These are phyloP conservation scores for Coemansia sp. DNA, from an alignment of 192 early-diverging fungal genomes.

Conservation along the genomic window DNA sequence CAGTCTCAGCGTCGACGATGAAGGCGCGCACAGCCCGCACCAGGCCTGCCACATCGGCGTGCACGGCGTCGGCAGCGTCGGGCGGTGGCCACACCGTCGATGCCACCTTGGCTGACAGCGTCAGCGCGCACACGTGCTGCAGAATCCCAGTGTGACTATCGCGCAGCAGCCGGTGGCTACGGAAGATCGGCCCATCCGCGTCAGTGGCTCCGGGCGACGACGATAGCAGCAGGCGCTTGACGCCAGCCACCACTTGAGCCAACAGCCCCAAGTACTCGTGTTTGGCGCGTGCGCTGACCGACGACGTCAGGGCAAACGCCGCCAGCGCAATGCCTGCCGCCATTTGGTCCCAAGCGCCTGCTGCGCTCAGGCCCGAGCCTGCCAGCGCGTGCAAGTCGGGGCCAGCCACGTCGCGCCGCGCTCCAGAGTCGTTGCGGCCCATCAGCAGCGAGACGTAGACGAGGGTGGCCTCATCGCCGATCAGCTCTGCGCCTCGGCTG, in stretches of 20 bases:
- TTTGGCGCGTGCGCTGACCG: slow-evolving; percentile 59
- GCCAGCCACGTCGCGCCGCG: not conserved
- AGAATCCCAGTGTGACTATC: slow-evolving; percentile 78
- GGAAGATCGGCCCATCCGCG: slow-evolving; percentile 69
- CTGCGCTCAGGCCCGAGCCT: slow-evolving; percentile 18
- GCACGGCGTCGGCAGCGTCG: slow-evolving; percentile 76
- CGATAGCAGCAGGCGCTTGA: slow-evolving; percentile 85
- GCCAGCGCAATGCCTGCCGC: slow-evolving; percentile 54
- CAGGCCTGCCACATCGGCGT: slow-evolving; percentile 76
- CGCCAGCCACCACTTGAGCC: slow-evolving; percentile 69
- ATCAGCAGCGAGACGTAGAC: slow-evolving; percentile 48
- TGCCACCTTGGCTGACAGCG: slow-evolving; percentile 80
- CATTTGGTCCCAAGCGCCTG: slow-evolving; percentile 61
- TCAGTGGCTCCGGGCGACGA: slow-evolving; percentile 65
- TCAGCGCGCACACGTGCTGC: slow-evolving; percentile 80
- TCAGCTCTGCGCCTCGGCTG: slow-evolving; percentile 38
- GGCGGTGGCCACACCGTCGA: slow-evolving; percentile 91
- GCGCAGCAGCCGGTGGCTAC: slow-evolving; percentile 68
- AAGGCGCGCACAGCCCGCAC: slow-evolving; percentile 77
- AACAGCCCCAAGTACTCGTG: slow-evolving; percentile 63
- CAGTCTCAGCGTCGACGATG: slow-evolving; percentile 67
- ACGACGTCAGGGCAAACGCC: slow-evolving; percentile 61
- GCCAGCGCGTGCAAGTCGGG: slow-evolving; percentile 5
- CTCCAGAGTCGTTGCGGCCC: slow-evolving; percentile 14
- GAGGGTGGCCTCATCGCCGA: slow-evolving; percentile 51